Evolutionary conservation across 331 rosid species (phyloP).

Genomic region (Stylosanthes scabra): DNA sequence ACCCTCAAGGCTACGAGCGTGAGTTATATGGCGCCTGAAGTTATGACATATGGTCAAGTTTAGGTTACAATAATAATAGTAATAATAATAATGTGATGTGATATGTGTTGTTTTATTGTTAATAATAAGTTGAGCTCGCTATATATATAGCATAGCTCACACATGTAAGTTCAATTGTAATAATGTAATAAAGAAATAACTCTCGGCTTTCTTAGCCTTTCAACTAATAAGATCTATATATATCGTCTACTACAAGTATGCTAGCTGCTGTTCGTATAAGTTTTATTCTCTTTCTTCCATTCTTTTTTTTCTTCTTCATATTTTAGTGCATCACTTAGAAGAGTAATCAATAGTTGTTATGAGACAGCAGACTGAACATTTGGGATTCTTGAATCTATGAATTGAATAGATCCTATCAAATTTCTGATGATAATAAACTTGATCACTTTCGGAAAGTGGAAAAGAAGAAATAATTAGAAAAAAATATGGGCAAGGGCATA

Average conservation of each 20-base stretch:
- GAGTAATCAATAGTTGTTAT: not conserved
- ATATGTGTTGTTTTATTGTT: not conserved
- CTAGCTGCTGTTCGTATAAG: too few species aligned
- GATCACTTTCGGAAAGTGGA: too few species aligned
- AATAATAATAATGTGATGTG: too few species aligned
- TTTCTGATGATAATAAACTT: too few species aligned
- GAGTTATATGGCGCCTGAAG: not conserved
- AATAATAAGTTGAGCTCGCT: conserved; percentile 14
- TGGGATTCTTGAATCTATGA: too few species aligned
- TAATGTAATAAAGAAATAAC: not conserved
- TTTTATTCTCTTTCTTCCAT: too few species aligned
- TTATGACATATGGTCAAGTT: not conserved
- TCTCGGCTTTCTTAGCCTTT: not conserved
- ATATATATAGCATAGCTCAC: not conserved
- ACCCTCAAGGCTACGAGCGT: not conserved
- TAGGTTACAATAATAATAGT: not conserved
- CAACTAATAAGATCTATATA: not conserved
- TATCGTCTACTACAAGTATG: not conserved
- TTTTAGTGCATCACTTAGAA: not conserved
- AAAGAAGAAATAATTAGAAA: too few species aligned
- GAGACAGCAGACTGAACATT: too few species aligned
- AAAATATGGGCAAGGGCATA: too few species aligned
- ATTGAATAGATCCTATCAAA: too few species aligned
- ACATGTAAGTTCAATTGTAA: not conserved
- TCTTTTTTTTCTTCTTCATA: too few species aligned